Evolutionary conservation across 805 yeast genomes (phyloP).

Genomic region (Zygosaccharomyces gambellarensis): DNA sequence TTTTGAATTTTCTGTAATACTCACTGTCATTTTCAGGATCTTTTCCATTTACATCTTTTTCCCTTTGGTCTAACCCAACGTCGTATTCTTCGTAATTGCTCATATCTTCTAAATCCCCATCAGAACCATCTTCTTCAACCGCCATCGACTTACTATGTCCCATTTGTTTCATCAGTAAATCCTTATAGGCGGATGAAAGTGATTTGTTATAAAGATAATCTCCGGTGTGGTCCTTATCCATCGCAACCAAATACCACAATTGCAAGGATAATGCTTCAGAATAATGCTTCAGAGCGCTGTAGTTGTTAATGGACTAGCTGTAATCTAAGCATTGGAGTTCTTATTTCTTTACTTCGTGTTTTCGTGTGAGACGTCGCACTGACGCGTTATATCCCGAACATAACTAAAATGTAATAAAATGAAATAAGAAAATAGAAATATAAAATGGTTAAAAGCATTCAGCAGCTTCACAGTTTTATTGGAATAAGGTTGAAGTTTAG

Average conservation of each 20-base stretch:
- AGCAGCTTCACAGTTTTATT: too few species aligned
- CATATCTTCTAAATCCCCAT: constrained; percentile 2
- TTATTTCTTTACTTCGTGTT: constrained; percentile 1
- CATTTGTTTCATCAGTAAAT: constrained; percentile 16
- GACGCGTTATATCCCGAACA: neutral
- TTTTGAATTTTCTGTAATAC: constrained; percentile 14
- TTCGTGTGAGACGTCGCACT: constrained; percentile 4
- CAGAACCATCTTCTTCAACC: constrained; percentile 3
- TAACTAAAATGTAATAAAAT: neutral
- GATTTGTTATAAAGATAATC: constrained; percentile 13
- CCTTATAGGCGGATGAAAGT: constrained; percentile 15
- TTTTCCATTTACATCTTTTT: constrained; percentile 13
- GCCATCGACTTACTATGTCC: constrained; percentile 10
- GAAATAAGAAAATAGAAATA: neutral
- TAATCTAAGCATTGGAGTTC: neutral
- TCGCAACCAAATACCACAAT: neutral
- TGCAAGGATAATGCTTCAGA: neutral
- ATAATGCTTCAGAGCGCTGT: neutral
- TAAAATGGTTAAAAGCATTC: too few species aligned
- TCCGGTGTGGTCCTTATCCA: constrained; percentile 4
- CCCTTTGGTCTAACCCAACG: constrained; percentile 15
- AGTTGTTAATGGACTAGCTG: neutral
- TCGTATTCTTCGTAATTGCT: constrained; percentile 11
- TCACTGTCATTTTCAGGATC: constrained; percentile 9
- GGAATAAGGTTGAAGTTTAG: too few species aligned